Evolutionary conservation across 768 basidiomycete species (phyloP).

Genomic region (Leccinum olivaceopallidum): DNA sequence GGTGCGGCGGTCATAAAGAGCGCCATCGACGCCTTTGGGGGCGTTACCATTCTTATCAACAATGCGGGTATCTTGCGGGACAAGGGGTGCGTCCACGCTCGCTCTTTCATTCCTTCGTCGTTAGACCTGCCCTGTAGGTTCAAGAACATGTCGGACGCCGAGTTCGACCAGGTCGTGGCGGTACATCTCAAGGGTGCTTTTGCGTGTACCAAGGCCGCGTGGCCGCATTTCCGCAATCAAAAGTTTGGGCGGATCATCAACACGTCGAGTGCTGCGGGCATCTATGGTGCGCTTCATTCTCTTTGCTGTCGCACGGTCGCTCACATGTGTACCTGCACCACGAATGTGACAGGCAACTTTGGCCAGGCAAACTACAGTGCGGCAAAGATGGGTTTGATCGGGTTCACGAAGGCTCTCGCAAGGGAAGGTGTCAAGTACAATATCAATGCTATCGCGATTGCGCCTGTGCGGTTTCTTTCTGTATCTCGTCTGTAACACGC

Average conservation of each 20-base stretch:
- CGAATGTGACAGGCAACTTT: conserved; percentile 67
- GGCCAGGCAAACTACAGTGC: conserved; percentile 98
- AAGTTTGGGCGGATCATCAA: conserved; percentile 95
- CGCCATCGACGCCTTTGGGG: conserved; percentile 83
- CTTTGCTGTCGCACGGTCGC: neutral
- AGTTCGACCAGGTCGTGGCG: conserved; percentile 85
- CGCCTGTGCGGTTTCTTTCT: conserved; percentile 60
- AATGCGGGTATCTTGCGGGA: conserved; percentile 92
- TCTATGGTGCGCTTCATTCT: conserved; percentile 63
- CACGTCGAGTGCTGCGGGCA: conserved; percentile 91
- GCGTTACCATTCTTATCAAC: conserved; percentile 87
- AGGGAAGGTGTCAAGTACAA: conserved; percentile 90
- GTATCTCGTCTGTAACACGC: neutral
- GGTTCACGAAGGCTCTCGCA: conserved; percentile 91
- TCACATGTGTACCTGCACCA: neutral
- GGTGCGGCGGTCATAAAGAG: conserved; percentile 84
- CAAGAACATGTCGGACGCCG: conserved; percentile 96
- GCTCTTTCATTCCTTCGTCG: neutral
- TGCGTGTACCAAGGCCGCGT: conserved; percentile 90
- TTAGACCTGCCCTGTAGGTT: conserved; percentile 52
- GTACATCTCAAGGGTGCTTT: conserved; percentile 96
- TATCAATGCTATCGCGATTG: conserved; percentile 85
- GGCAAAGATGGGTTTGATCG: conserved; percentile 95
- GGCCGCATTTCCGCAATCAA: conserved; percentile 94
- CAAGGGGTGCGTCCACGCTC: conserved; percentile 54